Evolutionary conservation across 2,329 filamentous ascomycete species (phyloP).

Genomic region (Anisogramma anomala): DNA sequence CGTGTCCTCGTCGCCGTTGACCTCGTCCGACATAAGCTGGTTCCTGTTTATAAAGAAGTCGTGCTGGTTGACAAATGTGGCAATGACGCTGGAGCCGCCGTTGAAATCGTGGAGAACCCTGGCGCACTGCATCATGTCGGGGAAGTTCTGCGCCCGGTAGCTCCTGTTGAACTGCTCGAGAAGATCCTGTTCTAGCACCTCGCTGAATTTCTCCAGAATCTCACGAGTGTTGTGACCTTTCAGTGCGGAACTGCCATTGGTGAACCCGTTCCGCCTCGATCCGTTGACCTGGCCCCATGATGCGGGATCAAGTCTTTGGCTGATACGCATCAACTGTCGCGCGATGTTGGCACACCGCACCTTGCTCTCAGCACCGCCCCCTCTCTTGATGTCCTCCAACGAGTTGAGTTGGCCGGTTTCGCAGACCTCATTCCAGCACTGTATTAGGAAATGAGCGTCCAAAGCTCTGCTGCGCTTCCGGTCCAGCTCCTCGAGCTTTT

Average conservation of each 20-base stretch:
- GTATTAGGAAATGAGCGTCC: conserved; percentile 88
- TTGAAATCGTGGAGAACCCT: conserved; percentile 93
- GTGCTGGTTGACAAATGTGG: conserved; percentile 94
- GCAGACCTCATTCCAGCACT: conserved; percentile 93
- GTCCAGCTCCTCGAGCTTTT: conserved; percentile 86
- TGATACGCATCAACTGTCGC: conserved; percentile 85
- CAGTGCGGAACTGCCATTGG: conserved; percentile 35
- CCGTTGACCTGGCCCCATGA: conserved; percentile 58
- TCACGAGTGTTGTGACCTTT: conserved; percentile 62
- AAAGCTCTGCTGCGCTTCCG: conserved; percentile 79
- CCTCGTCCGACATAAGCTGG: conserved; percentile 80
- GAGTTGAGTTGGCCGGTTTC: conserved; percentile 76
- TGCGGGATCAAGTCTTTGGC: conserved; percentile 71
- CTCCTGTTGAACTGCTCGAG: conserved; percentile 95
- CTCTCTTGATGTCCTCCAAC: conserved; percentile 78
- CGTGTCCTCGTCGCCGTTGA: conserved; percentile 59
- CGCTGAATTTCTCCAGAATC: conserved; percentile 91
- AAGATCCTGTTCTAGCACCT: conserved; percentile 88
- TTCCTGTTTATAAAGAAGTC: conserved; percentile 98
- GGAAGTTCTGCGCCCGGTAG: conserved; percentile 88
- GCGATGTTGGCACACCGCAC: conserved; percentile 90
- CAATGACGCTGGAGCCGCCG: conserved; percentile 88
- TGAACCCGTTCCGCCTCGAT: conserved; percentile 35
- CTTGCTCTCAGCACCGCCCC: conserved; percentile 80
- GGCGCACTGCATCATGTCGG: conserved; percentile 96